Evolutionary conservation across 495 filamentous ascomycete genomes (phyloP).

Genomic region (Neurospora sp.): DNA sequence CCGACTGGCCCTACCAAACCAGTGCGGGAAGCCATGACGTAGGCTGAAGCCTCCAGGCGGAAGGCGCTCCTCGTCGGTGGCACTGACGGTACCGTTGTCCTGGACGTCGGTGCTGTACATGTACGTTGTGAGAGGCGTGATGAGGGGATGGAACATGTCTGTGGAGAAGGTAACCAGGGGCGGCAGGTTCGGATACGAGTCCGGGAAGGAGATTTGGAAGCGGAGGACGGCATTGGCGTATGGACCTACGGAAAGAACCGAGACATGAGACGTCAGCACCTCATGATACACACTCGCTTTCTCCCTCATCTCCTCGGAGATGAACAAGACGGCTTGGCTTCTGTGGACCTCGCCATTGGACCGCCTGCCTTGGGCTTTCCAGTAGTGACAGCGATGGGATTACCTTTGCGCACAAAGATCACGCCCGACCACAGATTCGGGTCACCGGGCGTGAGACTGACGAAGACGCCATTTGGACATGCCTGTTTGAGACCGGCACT

Average conservation of each 20-base stretch:
- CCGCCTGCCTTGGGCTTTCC: not conserved
- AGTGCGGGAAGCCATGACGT: slow-evolving; percentile 78
- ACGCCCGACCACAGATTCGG: slow-evolving; percentile 79
- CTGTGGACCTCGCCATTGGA: not conserved
- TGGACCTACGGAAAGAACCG: slow-evolving; percentile 48
- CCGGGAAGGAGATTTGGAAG: slow-evolving; percentile 80
- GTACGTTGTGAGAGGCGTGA: slow-evolving; percentile 82
- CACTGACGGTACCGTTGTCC: slow-evolving; percentile 62
- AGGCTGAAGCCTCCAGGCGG: slow-evolving; percentile 83
- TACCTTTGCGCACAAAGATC: slow-evolving; percentile 81
- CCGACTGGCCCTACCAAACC: slow-evolving; percentile 51
- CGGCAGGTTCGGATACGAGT: slow-evolving; percentile 66
- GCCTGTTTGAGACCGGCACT: slow-evolving; percentile 75
- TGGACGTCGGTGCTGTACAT: slow-evolving; percentile 72
- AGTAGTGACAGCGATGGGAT: not conserved
- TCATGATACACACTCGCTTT: not conserved
- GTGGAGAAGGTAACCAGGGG: slow-evolving; percentile 80
- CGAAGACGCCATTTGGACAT: slow-evolving; percentile 74
- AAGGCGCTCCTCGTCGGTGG: slow-evolving; percentile 68
- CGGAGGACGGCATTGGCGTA: slow-evolving; percentile 82
- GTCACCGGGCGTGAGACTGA: slow-evolving; percentile 73
- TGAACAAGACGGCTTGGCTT: not conserved
- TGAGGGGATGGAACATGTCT: slow-evolving; percentile 89
- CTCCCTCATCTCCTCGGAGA: not conserved
- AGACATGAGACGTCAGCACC: not conserved